Evolutionary conservation across 257 asterid genomes (phyloP), one percentile per base, ranked within the genome.

Genomic region (Solanum ossicruentum): DNA sequence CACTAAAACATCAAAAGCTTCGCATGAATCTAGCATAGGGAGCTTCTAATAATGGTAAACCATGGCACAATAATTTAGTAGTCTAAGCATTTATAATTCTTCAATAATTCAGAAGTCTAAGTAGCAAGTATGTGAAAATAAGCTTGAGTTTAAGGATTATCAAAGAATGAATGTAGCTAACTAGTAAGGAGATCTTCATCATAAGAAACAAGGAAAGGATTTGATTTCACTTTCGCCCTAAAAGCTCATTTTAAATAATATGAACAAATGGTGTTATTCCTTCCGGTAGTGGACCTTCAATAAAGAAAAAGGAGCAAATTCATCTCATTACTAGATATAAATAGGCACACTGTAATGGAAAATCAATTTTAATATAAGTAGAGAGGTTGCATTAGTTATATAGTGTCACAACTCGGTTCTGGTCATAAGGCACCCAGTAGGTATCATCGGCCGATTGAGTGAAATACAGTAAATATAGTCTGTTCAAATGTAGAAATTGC

Each of bases 221-320:
- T 79, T 85, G 79, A 80, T 85, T 94, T 89, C 92, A 94, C 98
- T 90, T 93, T 84, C 88, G 87, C 75, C 92, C 94, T 77, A 65
- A 83, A 89, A 91, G 86, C 8, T 91, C 95, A 89, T 94, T 94
- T 77, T 92, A 94, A 84, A 43, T 84, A 78, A 93, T 92, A 84
- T 70, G 91, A 49, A 82, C 88, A 90, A 86, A 94, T 17, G 92
- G 90, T 10, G 91, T 90, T 87, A 87, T 88, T 91, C 92, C 97
- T 79, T 89, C 94, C 4, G 89, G 92, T 65, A 87, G 89, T 85
- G 81, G 70, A 83, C 92, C 98, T 94, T 87, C 89, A 90, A 87
- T 81, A 88, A 78, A 86, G 83, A 84, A 87, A 73, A 85, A 86
- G 52, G 86, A 81, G 8, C 13, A n/a, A 77, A 49, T 77, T 86